Base-by-base conservation (phyloP, 768 basidiomycete species). In the Mycena galericulata region DNA sequence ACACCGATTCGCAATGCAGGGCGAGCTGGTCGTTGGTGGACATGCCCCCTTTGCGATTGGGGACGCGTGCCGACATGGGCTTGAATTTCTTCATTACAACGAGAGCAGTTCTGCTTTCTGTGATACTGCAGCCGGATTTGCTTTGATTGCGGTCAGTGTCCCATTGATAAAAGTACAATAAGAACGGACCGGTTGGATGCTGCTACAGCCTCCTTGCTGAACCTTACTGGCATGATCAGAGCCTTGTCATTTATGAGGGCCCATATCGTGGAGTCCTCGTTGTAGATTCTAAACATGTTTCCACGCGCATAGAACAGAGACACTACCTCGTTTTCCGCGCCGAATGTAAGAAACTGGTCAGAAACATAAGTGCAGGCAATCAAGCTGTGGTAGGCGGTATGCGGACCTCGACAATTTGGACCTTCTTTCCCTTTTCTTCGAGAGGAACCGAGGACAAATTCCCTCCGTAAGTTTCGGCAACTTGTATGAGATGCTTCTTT, bases 201-300 rank as follows among this genome's bases (percentile, higher is more conserved):
- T 32, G 75, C 73, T 17, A 88, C 77, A 1, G 90, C 90, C 7
- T 85, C 80, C 69, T 79, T 81, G 41, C 82, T 86, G 72, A 93
- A 86, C 34, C 86, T 86, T 5, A 88, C 82, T 5, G 88, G 85
- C 20, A 92, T 78, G 17, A 68, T 70, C 64, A 85, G 72, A 2
- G 79, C 67, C 73, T 86, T 89, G 76, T 94, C 92, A 2, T 91
- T 92, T 17, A 89, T 75, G 49, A 79, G 78, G 1, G 87, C 91
- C 92, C 92, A 94, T 20, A 92, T 74, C 22, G 76, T 75, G n/a
- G 82, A 63, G 34, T 69, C 68, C 54, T 69, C 29, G 45, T 41
- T 26, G 11, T 32, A 45, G 2, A 15, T 22, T 29, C 58, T 41
- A 54, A 40, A 61, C 47, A 36, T 18, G 41, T 53, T n/a, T 32